Conservation (phyloP, 768 basidiomycete genomes). For the Rhodotorula kratochvilovae region DNA sequence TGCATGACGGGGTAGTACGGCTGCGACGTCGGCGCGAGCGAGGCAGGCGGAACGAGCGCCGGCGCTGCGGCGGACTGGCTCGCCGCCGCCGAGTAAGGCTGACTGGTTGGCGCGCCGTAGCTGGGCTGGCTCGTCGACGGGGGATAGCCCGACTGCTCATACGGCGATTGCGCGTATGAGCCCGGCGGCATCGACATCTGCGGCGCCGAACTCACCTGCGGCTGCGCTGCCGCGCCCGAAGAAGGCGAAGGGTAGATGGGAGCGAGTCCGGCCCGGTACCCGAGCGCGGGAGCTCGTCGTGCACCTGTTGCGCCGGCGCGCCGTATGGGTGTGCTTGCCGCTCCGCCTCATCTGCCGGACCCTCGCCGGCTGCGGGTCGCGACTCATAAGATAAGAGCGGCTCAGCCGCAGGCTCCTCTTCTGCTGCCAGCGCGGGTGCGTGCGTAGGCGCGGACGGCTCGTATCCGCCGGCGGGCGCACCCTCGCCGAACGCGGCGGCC, state of each 20-base stretch:
- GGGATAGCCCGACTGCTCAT: neutral
- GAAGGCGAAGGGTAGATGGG: constrained; percentile 2
- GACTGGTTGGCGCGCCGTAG: neutral
- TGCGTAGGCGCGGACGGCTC: too few species aligned
- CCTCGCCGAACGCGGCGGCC: too few species aligned
- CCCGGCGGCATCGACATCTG: too few species aligned
- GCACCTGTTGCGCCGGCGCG: too few species aligned
- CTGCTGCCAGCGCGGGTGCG: neutral
- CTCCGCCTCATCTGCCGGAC: neutral
- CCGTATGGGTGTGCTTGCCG: too few species aligned
- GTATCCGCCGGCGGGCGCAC: too few species aligned
- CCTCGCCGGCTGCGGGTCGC: neutral
- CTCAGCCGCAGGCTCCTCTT: neutral
- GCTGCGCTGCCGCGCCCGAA: neutral
- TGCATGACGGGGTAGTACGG: neutral
- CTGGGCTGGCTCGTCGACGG: too few species aligned
- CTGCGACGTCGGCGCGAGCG: neutral
- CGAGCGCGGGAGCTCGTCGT: neutral
- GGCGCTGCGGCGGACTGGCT: neutral
- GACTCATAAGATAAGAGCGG: neutral
- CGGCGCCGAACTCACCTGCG: too few species aligned
- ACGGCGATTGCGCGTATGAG: neutral
- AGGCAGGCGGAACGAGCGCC: neutral
- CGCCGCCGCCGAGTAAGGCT: neutral
- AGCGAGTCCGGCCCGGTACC: neutral